Evolutionary conservation across 2,329 filamentous ascomycete genomes (phyloP), one percentile per base, ranked within the genome.

Genomic region (Endothia cerciana): DNA sequence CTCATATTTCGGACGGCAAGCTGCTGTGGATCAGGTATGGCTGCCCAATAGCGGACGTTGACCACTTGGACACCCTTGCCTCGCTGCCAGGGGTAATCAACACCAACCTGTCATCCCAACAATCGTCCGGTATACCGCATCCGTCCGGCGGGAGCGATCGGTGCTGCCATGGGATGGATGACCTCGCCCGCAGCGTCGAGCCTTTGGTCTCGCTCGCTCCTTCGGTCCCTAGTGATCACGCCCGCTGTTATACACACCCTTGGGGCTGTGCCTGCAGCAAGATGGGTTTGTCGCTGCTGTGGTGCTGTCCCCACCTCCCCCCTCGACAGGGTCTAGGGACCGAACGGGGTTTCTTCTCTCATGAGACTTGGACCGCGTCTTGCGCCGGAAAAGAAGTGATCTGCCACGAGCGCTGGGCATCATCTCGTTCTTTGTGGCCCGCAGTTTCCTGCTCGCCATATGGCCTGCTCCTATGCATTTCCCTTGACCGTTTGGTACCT

Each of bases 331-430:
- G 25, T 51, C 47, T 28, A 51, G 47, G 47, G 17, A 6, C 47
- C 47, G 41, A 45, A 28, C 30, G 56, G 15, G 15, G 13, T 22
- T 25, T 19, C 13, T 43, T 25, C 11, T 57, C 13, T 49, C 11
- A 4, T 49, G 59, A 56, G 66, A 60, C 69, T 67, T 68, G 69
- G 72, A 70, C 73, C 73, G 71, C 68, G 69, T 53, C 67, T 72
- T 69, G 69, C 71, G 70, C 47, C 17, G 22, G 25, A 10, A 51
- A 51, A 51, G 28, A 17, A 28, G 25, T 49, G 22, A 11, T 3
- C 22, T 30, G 47, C 28, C 13, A 28, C 17, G 47, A 30, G 11
- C 22, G 11, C 22, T 17, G 2, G 22, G 22, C 22, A 28, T 22
- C 47, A 49, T 11, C 15, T 51, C 47, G 25, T 51, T 51, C 28